Evolutionary conservation across 1,139 yeast species (phyloP), one percentile per base, ranked within the genome.

Genomic region (Hanseniaspora uvarum): DNA sequence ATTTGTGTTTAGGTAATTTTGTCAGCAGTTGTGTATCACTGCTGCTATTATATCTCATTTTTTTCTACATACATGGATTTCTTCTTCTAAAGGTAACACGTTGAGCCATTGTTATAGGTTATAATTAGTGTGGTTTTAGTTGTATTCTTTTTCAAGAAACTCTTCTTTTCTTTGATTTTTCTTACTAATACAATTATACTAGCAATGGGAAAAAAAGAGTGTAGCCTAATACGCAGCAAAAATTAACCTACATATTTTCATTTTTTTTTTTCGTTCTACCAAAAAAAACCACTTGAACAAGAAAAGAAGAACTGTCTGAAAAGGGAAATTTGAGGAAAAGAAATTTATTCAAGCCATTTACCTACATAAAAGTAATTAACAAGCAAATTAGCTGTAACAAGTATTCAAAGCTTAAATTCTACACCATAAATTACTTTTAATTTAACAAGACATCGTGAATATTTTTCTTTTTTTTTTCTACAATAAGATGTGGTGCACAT

Each of bases 81-180:
- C 85, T 78, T 77, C 84, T 80, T 79, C 87, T 80, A 79, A 77
- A 81, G 62, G 87, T 81, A 72, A 82, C 83, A 79, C 88, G 81
- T 73, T 80, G 85, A 68, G 84, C 86, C 87, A 81, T 82, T 67
- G 65, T 73, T 67, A 63, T 49, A 45, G 53, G 56, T 54, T 54
- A 38, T 54, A 30, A 30, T 38, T 39, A 44, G 53, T 49, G 62
- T 63, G 59, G 53, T 55, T 33, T 52, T 34, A 34, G 18, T 34
- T 34, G 37, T 34, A n/a, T 16, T n/a, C 18, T 34, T 43, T 53
- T 11, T 12, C n/a, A n/a, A n/a, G n/a, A n/a, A n/a, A n/a, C n/a
- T 30, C 5, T n/a, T 4, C 4, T 21, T 36, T 6, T 21, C 19
- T 36, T 23, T 40, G 30, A 19, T 21, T 38, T 21, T 21, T 38